Evolutionary conservation across 331 rosid species (phyloP).

Genomic region (Malus hybrid): DNA sequence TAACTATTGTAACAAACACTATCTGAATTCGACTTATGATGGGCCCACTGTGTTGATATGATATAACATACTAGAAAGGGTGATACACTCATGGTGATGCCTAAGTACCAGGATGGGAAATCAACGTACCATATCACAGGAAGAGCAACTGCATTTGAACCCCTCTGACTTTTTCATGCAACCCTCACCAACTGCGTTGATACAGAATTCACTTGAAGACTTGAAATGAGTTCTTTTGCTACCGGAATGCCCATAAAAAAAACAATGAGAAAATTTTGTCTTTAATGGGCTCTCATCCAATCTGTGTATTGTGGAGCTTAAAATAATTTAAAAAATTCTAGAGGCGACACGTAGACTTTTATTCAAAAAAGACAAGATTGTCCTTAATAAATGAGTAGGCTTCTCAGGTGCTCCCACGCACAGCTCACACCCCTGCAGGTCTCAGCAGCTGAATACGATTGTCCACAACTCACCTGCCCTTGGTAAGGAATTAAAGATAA

Average conservation of each 20-base stretch:
- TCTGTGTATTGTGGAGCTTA: not conserved
- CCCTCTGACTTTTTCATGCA: constrained; percentile 64
- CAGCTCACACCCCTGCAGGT: too few relatives aligned
- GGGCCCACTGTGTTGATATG: not conserved
- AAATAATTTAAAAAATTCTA: too few relatives aligned
- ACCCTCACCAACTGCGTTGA: constrained; percentile 30
- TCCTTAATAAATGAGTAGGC: too few relatives aligned
- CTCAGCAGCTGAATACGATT: too few relatives aligned
- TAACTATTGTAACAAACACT: not conserved
- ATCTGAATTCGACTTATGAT: not conserved
- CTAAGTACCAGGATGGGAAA: not conserved
- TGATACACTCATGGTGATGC: not conserved
- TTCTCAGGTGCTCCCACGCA: too few relatives aligned
- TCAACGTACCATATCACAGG: constrained; percentile 52
- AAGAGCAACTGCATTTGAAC: constrained; percentile 65
- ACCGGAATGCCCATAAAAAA: constrained; percentile 92
- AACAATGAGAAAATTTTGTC: constrained; percentile 62
- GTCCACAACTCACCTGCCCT: too few relatives aligned
- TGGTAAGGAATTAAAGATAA: too few relatives aligned
- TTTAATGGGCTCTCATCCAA: constrained; percentile 30
- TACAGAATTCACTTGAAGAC: constrained; percentile 54
- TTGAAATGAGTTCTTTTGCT: constrained; percentile 54
- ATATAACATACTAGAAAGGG: not conserved
- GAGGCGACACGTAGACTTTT: too few relatives aligned
- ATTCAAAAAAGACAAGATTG: too few relatives aligned